Evolutionary conservation across 768 basidiomycete species (phyloP), one percentile per base, ranked within the genome.

Genomic region (Tricholoma sp.): DNA sequence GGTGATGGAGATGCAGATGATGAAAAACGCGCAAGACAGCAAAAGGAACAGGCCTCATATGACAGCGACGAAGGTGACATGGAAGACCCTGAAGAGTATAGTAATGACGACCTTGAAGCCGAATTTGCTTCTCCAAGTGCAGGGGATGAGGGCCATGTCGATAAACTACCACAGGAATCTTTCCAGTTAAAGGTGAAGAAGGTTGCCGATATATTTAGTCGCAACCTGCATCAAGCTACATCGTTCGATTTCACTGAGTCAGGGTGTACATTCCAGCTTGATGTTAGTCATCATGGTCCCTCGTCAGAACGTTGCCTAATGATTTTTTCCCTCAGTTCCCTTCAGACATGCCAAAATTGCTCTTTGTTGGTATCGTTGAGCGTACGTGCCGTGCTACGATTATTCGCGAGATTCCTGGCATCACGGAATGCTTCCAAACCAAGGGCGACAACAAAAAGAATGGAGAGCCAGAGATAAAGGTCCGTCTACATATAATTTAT

Each of bases 311-410:
- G 47, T 52, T 31, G 52, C 59, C 55, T 39, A 34, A 55, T 18
- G 53, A 50, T 34, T 43, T 32, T 34, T 50, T 57, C 18, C n/a
- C 59, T n/a, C 59, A 98, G 94, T 95, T 98, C 75, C 76, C 82
- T 10, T 82, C 89, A 45, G 85, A 91, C 64, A 87, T 94, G 69
- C 94, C 94, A 10, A 98, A 98, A 72, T 79, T 99, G 32, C 78
- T 99, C 19, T 80, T 99, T 43, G 93, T 98, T 50, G 96, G 94
- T 49, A 85, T 99, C 59, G 81, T 98, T 56, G 97, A 98, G 69
- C 81, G 87, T 54, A 83, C 87, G 10, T 98, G 95, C 71, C 79
- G 85, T 46, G 83, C 83, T 53, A 89, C 93, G 2, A 78, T 98
- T 61, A 77, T 99, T 57, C 91, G 94, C 54, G 90, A 98, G 71